Percentiles rank a stretch among this genome's conserved stretches.
Conservation (phyloP, 257 asterid genomes). For the Osmanthus fragrans region DNA sequence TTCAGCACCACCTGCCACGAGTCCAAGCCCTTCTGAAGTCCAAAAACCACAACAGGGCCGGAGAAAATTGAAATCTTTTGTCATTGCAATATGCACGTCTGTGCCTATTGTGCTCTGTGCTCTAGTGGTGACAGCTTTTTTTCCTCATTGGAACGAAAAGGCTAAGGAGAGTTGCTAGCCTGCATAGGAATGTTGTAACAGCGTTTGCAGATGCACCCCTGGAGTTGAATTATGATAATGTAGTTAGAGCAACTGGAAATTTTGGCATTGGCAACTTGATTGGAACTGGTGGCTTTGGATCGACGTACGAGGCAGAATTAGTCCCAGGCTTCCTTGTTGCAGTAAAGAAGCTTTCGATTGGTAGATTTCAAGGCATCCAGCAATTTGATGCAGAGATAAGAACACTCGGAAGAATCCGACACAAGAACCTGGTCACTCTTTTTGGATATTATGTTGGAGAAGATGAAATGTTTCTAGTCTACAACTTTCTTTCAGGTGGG, state of each 20-base stretch:
- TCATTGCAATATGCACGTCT: neutral
- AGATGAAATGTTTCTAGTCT: constrained; percentile 80
- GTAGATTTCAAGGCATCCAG: constrained; percentile 70
- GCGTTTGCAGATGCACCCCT: neutral
- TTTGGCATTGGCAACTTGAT: constrained; percentile 84
- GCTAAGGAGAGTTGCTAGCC: neutral
- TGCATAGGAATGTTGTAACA: neutral
- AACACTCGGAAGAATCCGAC: constrained; percentile 78
- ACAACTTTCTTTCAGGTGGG: constrained; percentile 81
- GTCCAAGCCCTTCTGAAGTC: neutral
- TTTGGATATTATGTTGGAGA: constrained; percentile 89
- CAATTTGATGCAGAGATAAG: constrained; percentile 82
- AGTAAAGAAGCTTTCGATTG: constrained; percentile 71
- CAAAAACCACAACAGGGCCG: neutral
- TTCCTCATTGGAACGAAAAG: neutral
- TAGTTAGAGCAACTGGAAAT: constrained; percentile 69
- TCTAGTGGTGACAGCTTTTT: neutral
- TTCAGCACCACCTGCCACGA: neutral
- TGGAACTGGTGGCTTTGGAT: constrained; percentile 92
- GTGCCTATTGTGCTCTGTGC: neutral
- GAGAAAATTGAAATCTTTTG: neutral
- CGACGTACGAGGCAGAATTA: constrained; percentile 87
- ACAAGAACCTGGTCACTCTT: constrained; percentile 76
- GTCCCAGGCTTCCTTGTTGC: constrained; percentile 80
- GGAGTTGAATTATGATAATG: constrained; percentile 45